Evolutionary conservation across 257 asterid genomes (phyloP).

Genomic region (Vinca minor): DNA sequence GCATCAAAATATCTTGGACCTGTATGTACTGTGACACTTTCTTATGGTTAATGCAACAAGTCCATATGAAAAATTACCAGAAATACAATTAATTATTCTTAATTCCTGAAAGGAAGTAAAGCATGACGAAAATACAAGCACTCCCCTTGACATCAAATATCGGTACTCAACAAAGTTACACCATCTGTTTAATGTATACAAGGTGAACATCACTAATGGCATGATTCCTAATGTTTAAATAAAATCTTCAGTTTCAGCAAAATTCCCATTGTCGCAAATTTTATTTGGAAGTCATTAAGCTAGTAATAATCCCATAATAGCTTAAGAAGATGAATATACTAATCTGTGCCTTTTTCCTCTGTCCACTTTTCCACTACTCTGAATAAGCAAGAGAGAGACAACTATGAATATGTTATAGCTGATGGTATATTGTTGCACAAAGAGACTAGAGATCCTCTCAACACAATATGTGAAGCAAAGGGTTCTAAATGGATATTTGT

Average conservation of each 20-base stretch:
- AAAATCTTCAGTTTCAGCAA: not conserved
- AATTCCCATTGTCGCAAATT: not conserved
- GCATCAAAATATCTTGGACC: constrained; percentile 28
- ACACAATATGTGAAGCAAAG: constrained; percentile 10
- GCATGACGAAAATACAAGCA: not conserved
- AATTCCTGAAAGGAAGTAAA: not conserved
- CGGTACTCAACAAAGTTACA: not conserved
- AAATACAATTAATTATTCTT: not conserved
- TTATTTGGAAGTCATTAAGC: not conserved
- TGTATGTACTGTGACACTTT: constrained; percentile 8
- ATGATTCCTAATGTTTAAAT: not conserved
- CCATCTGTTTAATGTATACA: not conserved
- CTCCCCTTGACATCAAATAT: not conserved
- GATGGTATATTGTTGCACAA: constrained; percentile 21
- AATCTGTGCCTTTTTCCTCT: not conserved
- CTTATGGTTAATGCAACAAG: not conserved
- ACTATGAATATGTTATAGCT: constrained; percentile 22
- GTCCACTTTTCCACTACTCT: not conserved
- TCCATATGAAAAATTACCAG: not conserved
- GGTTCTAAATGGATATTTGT: constrained; percentile 30
- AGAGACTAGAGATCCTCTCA: constrained; percentile 18
- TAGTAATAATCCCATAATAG: not conserved
- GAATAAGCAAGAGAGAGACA: constrained; percentile 25
- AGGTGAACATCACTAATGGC: not conserved
- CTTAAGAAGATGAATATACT: not conserved